Conservation (phyloP, 106 monocot genomes). For the Xerophyta viscosa region DNA sequence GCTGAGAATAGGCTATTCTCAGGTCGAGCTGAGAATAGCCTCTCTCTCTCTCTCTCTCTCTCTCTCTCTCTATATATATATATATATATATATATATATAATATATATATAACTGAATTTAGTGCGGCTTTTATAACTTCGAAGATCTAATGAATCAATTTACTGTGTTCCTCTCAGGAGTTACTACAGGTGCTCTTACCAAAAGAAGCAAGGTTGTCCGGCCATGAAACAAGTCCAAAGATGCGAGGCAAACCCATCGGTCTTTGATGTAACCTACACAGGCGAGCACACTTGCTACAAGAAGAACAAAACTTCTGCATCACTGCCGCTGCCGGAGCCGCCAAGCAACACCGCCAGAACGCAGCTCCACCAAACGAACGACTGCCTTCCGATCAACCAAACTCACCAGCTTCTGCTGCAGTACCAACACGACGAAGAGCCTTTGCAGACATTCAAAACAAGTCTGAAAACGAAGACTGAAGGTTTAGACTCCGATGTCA, state of each 20-base stretch:
- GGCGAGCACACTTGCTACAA: slow-evolving; percentile 31
- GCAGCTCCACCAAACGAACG: no score
- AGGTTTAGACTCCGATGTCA: neutral
- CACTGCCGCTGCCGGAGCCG: no score
- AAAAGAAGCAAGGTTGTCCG: slow-evolving; percentile 20
- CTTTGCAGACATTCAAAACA: slow-evolving; percentile 17
- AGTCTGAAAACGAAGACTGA: slow-evolving; percentile 16
- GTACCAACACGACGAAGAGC: neutral
- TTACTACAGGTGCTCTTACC: slow-evolving; percentile 45
- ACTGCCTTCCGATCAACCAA: neutral
- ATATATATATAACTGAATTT: neutral
- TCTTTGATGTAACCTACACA: slow-evolving; percentile 29
- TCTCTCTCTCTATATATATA: no score
- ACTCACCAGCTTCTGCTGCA: neutral
- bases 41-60: no score
- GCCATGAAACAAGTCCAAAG: slow-evolving; percentile 49
- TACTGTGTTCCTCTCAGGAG: slow-evolving; percentile 17
- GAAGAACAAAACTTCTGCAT: no score
- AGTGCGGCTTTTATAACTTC: neutral
- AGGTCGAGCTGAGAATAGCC: no score
- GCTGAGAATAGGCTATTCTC: no score
- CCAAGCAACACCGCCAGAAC: no score
- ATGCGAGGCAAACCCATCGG: slow-evolving; percentile 24
- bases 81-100: no score
- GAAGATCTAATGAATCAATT: neutral